These are phyloP conservation scores for Candida michaelii DNA, from an alignment of 805 yeast species.

Conservation along the genomic window DNA sequence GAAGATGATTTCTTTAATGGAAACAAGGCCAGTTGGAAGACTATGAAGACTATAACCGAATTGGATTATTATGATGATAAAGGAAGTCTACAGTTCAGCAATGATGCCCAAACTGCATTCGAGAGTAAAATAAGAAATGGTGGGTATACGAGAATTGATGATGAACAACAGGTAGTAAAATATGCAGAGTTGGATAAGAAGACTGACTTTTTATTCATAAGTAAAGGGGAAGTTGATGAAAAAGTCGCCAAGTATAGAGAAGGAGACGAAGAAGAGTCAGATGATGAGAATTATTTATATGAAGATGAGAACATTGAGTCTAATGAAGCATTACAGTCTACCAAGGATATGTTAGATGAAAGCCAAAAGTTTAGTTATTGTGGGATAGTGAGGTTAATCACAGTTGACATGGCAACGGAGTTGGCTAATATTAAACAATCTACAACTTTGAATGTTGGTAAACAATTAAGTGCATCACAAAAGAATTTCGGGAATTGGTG, in stretches of 20 bases:
- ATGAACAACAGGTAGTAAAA: slow-evolving; percentile 80
- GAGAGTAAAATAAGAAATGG: slow-evolving; percentile 41
- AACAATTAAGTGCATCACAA: slow-evolving; percentile 63
- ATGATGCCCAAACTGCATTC: slow-evolving; percentile 18
- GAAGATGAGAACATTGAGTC: slow-evolving; percentile 47
- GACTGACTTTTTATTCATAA: slow-evolving; percentile 51
- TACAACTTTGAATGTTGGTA: slow-evolving; percentile 54
- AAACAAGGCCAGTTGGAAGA: slow-evolving; percentile 63
- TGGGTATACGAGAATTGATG: slow-evolving; percentile 87
- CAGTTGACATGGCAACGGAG: slow-evolving; percentile 80
- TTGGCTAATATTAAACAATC: slow-evolving; percentile 59
- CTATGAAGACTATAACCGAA: slow-evolving; percentile 80
- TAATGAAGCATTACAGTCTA: slow-evolving; percentile 69
- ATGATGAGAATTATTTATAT: slow-evolving; percentile 15
- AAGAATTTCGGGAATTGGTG: slow-evolving; percentile 86
- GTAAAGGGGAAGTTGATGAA: slow-evolving; percentile 20
- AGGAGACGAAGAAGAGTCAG: slow-evolving; percentile 20
- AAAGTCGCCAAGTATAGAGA: slow-evolving; percentile 27
- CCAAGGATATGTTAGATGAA: slow-evolving; percentile 77
- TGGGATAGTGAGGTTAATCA: slow-evolving; percentile 74
- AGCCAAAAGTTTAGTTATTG: slow-evolving; percentile 89
- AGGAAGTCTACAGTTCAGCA: slow-evolving; percentile 58
- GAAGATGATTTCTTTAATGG: slow-evolving; percentile 38
- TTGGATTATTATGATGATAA: slow-evolving; percentile 77
- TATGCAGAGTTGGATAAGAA: slow-evolving; percentile 52